A percentile compares a stretch with the other conserved stretches of the same genome.
These are phyloP conservation scores for Schizophyllum amplum DNA, from an alignment of 1,284 basidiomycete genomes.

Conservation along the genomic window DNA sequence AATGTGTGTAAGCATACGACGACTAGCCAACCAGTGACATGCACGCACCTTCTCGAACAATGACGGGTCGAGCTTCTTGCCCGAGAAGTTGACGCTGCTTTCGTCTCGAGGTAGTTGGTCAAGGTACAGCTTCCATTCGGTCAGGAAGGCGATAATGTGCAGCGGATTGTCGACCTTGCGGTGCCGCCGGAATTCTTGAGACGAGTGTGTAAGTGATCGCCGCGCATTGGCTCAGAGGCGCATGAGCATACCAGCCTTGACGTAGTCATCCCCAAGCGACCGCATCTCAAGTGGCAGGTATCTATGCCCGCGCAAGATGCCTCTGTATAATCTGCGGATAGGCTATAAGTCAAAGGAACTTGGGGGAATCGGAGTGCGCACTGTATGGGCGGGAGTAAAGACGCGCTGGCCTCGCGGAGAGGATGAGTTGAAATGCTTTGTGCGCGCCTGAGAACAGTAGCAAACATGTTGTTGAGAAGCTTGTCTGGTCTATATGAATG, in stretches of 20 bases:
- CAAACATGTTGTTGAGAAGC: neutral
- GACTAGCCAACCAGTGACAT: neutral
- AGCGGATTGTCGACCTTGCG: constrained; percentile 74
- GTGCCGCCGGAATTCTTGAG: constrained; percentile 77
- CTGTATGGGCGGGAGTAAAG: constrained; percentile 80
- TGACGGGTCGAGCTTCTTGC: constrained; percentile 68
- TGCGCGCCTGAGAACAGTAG: neutral
- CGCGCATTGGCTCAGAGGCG: neutral
- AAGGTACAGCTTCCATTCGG: constrained; percentile 89
- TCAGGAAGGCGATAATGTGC: constrained; percentile 87
- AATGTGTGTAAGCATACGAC: neutral
- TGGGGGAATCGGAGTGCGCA: constrained; percentile 22
- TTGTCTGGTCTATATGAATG: too few relatives aligned
- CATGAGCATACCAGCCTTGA: constrained; percentile 62
- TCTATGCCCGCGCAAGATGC: constrained; percentile 75
- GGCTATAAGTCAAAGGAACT: constrained; percentile 1
- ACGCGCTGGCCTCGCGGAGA: constrained; percentile 45
- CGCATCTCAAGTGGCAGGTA: constrained; percentile 75
- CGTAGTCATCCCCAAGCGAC: constrained; percentile 79
- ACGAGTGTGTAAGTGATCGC: constrained; percentile 1
- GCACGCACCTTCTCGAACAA: constrained; percentile 67
- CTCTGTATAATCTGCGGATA: constrained; percentile 62
- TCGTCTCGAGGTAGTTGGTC: constrained; percentile 51
- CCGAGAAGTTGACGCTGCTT: constrained; percentile 35
- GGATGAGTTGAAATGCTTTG: neutral